A percentile compares a stretch with the other conserved stretches of the same genome.
These are phyloP conservation scores for Aureobasidium uvarum DNA, from an alignment of 2,329 filamentous ascomycete species.

Conservation along the genomic window DNA sequence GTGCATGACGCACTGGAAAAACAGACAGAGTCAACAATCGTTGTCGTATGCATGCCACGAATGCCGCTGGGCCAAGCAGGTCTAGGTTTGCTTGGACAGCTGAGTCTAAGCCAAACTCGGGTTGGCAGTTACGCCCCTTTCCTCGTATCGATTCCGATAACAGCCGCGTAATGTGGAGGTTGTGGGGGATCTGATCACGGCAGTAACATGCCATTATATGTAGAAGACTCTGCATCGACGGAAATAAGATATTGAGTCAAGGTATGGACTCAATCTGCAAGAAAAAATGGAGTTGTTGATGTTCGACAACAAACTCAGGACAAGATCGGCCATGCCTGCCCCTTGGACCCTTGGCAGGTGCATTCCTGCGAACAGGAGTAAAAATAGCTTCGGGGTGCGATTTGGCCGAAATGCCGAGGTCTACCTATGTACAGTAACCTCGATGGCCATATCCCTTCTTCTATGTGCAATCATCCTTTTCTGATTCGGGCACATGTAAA, in stretches of 20 bases:
- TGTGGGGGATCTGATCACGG: neutral
- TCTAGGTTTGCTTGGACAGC: slow-evolving; percentile 16
- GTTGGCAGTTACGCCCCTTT: slow-evolving; percentile 11
- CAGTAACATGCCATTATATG: neutral
- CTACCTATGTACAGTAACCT: neutral
- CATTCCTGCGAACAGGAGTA: neutral
- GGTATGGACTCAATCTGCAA: neutral
- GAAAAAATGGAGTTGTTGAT: slow-evolving; percentile 4
- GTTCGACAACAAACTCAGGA: neutral
- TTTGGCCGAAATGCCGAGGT: neutral
- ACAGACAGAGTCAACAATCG: slow-evolving; percentile 1
- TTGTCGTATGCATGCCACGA: slow-evolving; percentile 21
- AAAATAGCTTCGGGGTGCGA: slow-evolving; percentile 1
- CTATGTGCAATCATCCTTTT: too few species aligned
- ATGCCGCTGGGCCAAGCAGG: neutral
- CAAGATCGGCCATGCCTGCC: neutral
- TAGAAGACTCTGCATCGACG: neutral
- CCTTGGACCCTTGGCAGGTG: neutral
- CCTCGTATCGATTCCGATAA: neutral
- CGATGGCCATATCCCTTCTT: neutral
- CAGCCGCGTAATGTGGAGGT: neutral
- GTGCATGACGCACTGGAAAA: neutral
- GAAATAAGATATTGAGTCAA: neutral
- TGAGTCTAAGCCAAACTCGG: slow-evolving; percentile 1
- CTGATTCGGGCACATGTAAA: too few species aligned